phyloP scores from a whole-genome alignment of 2,329 filamentous ascomycete genomes.

The Phoma herbarum region DNA sequence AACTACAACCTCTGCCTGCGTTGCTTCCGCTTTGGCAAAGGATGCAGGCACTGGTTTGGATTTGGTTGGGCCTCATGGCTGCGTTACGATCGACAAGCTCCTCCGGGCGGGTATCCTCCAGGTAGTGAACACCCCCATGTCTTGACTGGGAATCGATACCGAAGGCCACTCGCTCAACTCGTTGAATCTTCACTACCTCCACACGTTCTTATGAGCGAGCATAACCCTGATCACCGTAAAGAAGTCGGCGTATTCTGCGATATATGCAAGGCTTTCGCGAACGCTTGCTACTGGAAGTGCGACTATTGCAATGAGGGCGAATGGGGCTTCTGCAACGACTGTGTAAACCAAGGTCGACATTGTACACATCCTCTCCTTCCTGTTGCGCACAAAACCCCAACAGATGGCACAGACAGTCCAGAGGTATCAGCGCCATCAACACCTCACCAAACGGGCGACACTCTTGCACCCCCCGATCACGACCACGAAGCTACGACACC shows the following conservation, averaged over 20 bases:
- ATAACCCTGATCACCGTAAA: constrained; percentile 72
- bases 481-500: constrained; percentile 47
- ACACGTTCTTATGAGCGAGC: constrained; percentile 61
- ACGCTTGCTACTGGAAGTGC: constrained; percentile 91
- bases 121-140: constrained; percentile 61
- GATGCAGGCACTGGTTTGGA: constrained; percentile 88
- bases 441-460: constrained; percentile 29
- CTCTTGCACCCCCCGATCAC: constrained; percentile 36
- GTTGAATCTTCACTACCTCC: constrained; percentile 34
- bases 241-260: constrained; percentile 87
- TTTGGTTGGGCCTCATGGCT: constrained; percentile 78
- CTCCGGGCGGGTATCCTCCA: constrained; percentile 53
- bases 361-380: constrained; percentile 86
- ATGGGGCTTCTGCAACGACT: constrained; percentile 92
- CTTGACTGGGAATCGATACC: constrained; percentile 58
- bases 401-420: constrained; percentile 19
- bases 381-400: constrained; percentile 66
- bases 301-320: constrained; percentile 87
- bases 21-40: constrained; percentile 80
- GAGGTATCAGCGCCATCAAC: constrained; percentile 24
- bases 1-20: constrained; percentile 80
- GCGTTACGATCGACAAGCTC: constrained; percentile 65
- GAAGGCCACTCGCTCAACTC: constrained; percentile 38
- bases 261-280: constrained; percentile 75
- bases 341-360: constrained; percentile 81